Evolutionary conservation across 805 yeast genomes (phyloP), one percentile per base, ranked within the genome.

Genomic region (Metschnikowia baotianmanensis): DNA sequence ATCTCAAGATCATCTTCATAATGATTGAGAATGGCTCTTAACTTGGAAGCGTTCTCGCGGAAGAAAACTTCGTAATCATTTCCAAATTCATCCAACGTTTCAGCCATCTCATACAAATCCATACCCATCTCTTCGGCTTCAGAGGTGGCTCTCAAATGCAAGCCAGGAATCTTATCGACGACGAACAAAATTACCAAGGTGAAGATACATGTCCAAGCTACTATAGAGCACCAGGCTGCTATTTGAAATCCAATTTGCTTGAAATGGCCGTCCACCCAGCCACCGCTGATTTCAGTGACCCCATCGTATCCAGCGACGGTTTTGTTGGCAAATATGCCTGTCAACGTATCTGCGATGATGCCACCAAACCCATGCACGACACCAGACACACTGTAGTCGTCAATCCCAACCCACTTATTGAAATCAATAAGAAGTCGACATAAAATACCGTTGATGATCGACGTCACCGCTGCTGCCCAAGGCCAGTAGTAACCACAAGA

Each of bases 111-210:
- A 37, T 51, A 65, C 36, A 63, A 49, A 50, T 76, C 81, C 66
- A 75, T 66, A 23, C 80, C 81, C 67, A 70, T 61, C 30, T 65
- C 70, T 55, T 76, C 80, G 17, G 61, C 76, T 47, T 69, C 77
- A 15, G 59, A 68, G 17, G 59, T 33, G 7, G 69, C 74, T 54
- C 75, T 69, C 48, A 76, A 56, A 42, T 69, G 59, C 38, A 66
- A 58, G 4, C 80, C 80, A 9, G 82, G 82, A 36, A 75, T 73
- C 39, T 65, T 58, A 51, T 77, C 76, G 31, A 77, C 71, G 13
- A 69, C 47, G 46, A 69, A 72, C 46, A 77, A 71, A 40, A 75
- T 62, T 1, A 62, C 52, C 40, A 64, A 54, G 0, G 80, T 73
- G 39, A 67, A 64, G 16, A 62, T 63, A 20, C 59, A 57, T 10